Percentiles rank a stretch among this genome's conserved stretches.
Conservation (phyloP, 1,139 yeast genomes). For the Kluyveromyces sp. region DNA sequence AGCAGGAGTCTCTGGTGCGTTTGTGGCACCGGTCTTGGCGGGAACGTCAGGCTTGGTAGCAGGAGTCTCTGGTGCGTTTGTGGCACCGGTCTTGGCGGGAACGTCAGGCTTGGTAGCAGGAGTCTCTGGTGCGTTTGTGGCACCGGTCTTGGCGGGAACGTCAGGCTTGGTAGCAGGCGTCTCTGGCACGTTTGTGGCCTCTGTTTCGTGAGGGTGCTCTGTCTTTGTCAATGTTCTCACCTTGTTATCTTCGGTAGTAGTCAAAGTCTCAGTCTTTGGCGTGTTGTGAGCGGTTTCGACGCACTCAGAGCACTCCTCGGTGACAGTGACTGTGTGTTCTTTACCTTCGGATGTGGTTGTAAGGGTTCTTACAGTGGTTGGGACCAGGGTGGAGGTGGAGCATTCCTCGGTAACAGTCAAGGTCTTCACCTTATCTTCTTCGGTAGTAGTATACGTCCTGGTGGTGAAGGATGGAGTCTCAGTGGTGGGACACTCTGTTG, state of each 20-base stretch:
- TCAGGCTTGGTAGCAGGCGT: background rate
- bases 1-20: background rate
- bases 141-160: background rate
- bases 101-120: background rate
- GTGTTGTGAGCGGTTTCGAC: background rate
- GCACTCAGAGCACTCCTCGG: background rate
- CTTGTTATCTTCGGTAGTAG: background rate
- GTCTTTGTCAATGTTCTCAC: no score
- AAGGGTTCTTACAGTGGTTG: background rate
- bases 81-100: background rate
- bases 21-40: background rate
- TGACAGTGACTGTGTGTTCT: background rate
- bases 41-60: background rate
- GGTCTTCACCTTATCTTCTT: background rate
- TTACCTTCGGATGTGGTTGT: background rate
- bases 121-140: background rate
- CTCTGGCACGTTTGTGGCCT: background rate
- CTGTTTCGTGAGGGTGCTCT: background rate
- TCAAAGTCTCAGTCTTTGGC: background rate
- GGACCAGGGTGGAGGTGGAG: background rate
- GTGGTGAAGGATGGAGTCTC: background rate
- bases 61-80: background rate
- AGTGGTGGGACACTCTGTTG: background rate
- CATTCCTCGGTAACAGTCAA: background rate
- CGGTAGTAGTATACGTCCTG: background rate